These are phyloP conservation scores for Lyophyllum shimeji DNA, from an alignment of 768 basidiomycete genomes.

Conservation along the genomic window DNA sequence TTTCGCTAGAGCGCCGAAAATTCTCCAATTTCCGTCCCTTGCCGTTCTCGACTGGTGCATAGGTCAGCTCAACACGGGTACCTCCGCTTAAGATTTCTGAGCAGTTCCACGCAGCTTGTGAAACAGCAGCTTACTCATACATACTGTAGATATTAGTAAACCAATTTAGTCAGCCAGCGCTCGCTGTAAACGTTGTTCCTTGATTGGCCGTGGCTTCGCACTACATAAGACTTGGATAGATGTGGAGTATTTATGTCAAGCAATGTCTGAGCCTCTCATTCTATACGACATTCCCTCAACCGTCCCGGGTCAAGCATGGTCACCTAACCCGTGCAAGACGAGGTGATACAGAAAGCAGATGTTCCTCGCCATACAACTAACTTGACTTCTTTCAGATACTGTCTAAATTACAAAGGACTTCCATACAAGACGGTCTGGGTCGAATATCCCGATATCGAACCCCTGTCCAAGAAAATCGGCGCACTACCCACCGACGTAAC, in stretches of 20 bases:
- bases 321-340: constrained; percentile 46
- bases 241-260: background rate
- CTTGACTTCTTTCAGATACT: constrained; percentile 8
- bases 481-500: constrained; percentile 24
- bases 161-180: no score
- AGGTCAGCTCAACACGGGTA: no score
- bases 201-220: no score
- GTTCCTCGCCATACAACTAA: background rate
- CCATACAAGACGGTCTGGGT: constrained; percentile 36
- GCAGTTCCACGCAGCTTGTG: no score
- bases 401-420: constrained; percentile 24
- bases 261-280: constrained; percentile 22
- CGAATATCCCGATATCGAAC: constrained; percentile 34
- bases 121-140: no score
- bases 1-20: no score
- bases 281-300: constrained; percentile 45
- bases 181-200: no score
- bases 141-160: no score
- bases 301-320: constrained; percentile 31
- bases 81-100: no score
- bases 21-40: no score
- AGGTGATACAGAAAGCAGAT: constrained; percentile 23
- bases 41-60: no score
- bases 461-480: constrained; percentile 27
- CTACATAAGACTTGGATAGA: background rate